A percentile compares a stretch with the other conserved stretches of the same genome.
Evolutionary conservation across 768 basidiomycete genomes (phyloP).

Genomic region (Trichaptum fuscoviolaceum): DNA sequence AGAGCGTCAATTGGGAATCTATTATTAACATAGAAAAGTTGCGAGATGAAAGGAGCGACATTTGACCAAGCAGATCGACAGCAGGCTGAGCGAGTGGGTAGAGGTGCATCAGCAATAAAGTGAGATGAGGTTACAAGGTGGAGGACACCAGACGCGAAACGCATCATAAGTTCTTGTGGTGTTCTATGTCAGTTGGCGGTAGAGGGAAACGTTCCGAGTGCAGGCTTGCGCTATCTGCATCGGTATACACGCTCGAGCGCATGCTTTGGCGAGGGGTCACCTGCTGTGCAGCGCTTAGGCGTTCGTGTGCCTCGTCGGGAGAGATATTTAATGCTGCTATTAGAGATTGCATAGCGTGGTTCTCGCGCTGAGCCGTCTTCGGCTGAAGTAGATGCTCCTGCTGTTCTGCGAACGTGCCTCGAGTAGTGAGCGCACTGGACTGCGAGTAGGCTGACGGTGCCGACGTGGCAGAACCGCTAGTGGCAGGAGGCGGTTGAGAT

Average conservation of each 20-base stretch:
- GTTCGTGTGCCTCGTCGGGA: conserved; percentile 40
- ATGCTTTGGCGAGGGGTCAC: neutral
- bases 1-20: conserved; percentile 1
- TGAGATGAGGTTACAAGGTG: neutral
- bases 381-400: neutral
- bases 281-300: conserved; percentile 40
- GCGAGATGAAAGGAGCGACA: neutral
- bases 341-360: conserved; percentile 57
- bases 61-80: neutral
- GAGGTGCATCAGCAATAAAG: neutral
- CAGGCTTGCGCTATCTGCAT: neutral
- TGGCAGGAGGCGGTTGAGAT: conserved; percentile 42
- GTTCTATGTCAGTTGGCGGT: neutral
- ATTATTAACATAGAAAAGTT: neutral
- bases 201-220: neutral
- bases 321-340: conserved; percentile 59
- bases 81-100: neutral
- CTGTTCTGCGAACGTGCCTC: conserved; percentile 21
- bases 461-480: conserved; percentile 19
- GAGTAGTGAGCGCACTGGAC: conserved; percentile 31
- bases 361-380: conserved; percentile 24
- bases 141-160: neutral
- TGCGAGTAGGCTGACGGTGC: conserved; percentile 30
- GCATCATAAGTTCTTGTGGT: neutral
- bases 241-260: neutral